These are phyloP conservation scores for Castanopsis chinensis DNA, from an alignment of 306 rosid genomes.

Conservation along the genomic window DNA sequence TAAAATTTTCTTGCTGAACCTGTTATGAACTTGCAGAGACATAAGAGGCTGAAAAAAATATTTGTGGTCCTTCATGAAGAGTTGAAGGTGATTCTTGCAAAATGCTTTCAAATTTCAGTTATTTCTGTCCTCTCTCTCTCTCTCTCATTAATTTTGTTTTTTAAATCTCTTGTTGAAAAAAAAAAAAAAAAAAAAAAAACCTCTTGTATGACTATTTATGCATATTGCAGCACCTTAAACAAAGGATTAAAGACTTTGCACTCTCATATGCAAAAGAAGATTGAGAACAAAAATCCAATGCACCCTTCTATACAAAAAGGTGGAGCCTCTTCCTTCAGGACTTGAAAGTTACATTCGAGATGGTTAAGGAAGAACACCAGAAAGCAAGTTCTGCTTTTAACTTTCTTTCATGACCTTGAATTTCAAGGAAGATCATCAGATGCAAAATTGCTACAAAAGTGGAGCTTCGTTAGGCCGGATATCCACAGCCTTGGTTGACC, in stretches of 20 bases:
- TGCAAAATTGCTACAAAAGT: background rate
- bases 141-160: background rate
- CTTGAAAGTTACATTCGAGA: constrained; percentile 14
- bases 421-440: background rate
- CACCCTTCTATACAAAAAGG: constrained; percentile 17
- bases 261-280: constrained; percentile 42
- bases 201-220: constrained; percentile 10
- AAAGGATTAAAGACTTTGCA: constrained; percentile 64
- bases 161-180: background rate
- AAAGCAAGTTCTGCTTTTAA: background rate
- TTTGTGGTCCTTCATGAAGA: constrained; percentile 86
- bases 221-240: constrained; percentile 70
- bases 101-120: background rate
- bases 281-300: constrained; percentile 20
- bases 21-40: constrained; percentile 66
- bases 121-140: background rate
- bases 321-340: constrained; percentile 10
- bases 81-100: constrained; percentile 55
- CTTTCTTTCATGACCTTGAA: background rate
- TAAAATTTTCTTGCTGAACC: constrained; percentile 7
- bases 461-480: constrained; percentile 8
- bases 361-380: constrained; percentile 7
- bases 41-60: constrained; percentile 81
- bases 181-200: background rate
- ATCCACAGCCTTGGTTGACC: constrained; percentile 10